Percentiles rank a stretch among this genome's conserved stretches.
Conservation (phyloP, 2,329 filamentous ascomycete genomes). For the Penicillium sp. region DNA sequence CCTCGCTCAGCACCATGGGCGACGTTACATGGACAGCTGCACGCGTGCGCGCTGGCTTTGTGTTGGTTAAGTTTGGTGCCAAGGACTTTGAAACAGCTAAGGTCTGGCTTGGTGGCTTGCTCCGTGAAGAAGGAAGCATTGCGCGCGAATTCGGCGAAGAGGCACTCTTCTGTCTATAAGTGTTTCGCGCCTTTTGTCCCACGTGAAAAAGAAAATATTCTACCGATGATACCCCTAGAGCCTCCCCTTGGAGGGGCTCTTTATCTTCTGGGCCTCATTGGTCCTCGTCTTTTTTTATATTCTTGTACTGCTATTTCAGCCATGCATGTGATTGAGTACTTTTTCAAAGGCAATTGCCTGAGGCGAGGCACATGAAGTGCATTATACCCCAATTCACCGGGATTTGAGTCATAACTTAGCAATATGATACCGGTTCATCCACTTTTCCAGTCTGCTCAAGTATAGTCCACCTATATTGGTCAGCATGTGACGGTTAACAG, state of each 20-base stretch:
- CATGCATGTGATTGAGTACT: not conserved
- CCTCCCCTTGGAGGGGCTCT: not conserved
- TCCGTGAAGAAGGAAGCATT: conserved; percentile 72
- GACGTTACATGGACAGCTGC: conserved; percentile 80
- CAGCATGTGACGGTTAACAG: no score
- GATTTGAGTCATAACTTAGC: no score
- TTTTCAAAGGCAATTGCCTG: not conserved
- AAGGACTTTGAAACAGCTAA: conserved; percentile 76
- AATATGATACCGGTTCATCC: no score
- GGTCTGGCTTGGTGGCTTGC: conserved; percentile 74
- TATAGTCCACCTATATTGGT: no score
- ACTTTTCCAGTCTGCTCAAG: no score
- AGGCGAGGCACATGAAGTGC: not conserved
- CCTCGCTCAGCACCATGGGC: conserved; percentile 39
- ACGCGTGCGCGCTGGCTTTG: conserved; percentile 70
- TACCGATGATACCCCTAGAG: conserved; percentile 14
- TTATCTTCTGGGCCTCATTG: not conserved
- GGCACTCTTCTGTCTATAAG: conserved; percentile 69
- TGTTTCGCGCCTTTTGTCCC: not conserved
- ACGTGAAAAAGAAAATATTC: not conserved
- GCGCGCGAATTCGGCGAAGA: conserved; percentile 73
- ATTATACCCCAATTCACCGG: not conserved
- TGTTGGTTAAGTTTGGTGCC: conserved; percentile 88
- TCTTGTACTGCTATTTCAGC: not conserved
- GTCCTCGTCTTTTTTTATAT: not conserved